Conservation (phyloP, 805 yeast species). For the Pichia insulana region DNA sequence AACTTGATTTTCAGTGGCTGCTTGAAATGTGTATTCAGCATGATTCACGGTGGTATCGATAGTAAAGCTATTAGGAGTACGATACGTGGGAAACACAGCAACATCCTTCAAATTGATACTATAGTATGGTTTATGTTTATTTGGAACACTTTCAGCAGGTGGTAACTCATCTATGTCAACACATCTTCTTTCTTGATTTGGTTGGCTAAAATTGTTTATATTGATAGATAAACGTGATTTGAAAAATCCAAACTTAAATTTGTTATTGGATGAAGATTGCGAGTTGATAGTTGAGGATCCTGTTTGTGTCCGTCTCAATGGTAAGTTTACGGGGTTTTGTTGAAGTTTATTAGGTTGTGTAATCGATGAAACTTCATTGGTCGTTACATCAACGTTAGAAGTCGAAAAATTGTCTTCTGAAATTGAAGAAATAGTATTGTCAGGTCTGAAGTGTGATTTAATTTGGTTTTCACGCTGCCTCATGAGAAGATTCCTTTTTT, state of each 20-base stretch:
- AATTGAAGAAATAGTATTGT: too few relatives aligned
- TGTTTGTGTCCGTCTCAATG: neutral
- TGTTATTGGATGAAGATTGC: conserved; percentile 6
- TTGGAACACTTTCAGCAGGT: conserved; percentile 28
- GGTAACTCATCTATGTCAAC: conserved; percentile 55
- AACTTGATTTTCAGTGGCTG: conserved; percentile 49
- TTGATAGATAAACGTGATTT: conserved; percentile 48
- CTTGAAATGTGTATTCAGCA: conserved; percentile 48
- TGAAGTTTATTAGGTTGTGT: neutral
- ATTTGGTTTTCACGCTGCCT: conserved; percentile 21
- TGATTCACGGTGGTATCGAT: conserved; percentile 33
- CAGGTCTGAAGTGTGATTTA: neutral
- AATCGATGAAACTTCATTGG: too few relatives aligned
- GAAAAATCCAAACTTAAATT: conserved; percentile 25
- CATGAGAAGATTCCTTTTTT: conserved; percentile 19
- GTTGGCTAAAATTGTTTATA: conserved; percentile 27
- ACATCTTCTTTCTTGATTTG: conserved; percentile 20
- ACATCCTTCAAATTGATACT: conserved; percentile 38
- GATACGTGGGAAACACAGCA: conserved; percentile 44
- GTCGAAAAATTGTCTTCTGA: too few relatives aligned
- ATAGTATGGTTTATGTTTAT: conserved; percentile 39
- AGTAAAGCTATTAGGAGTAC: conserved; percentile 40
- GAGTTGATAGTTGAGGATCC: neutral
- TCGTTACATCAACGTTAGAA: too few relatives aligned
- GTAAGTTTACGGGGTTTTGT: neutral